These are phyloP conservation scores for Ziziphus jujuba DNA, from an alignment of 306 rosid genomes.

Conservation along the genomic window DNA sequence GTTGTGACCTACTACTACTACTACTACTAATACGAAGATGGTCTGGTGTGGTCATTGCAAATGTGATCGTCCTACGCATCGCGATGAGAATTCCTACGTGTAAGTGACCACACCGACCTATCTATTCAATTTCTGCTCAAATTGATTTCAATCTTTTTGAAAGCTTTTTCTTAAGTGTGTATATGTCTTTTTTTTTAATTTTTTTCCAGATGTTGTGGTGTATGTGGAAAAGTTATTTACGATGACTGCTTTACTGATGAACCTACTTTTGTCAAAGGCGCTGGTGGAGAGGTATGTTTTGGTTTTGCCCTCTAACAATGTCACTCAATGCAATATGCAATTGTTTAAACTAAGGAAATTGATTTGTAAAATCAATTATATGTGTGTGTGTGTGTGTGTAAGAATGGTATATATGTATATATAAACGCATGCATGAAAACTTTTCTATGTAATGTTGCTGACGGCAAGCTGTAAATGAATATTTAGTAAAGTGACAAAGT, in stretches of 20 bases:
- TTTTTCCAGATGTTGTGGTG: slow-evolving; percentile 24
- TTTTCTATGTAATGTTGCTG: no score
- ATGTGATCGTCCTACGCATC: background rate
- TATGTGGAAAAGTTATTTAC: slow-evolving; percentile 38
- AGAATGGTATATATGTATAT: background rate
- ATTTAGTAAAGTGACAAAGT: background rate
- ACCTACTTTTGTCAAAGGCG: slow-evolving; percentile 20
- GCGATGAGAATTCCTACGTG: slow-evolving; percentile 3
- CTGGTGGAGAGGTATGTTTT: slow-evolving; percentile 25
- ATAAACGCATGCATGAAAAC: background rate
- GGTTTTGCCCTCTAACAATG: background rate
- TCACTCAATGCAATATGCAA: no score
- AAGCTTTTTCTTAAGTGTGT: background rate
- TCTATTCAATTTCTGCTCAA: no score
- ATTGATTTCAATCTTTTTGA: no score
- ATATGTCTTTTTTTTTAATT: background rate
- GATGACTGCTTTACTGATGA: slow-evolving; percentile 17
- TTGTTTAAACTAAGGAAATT: background rate
- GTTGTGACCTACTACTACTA: background rate
- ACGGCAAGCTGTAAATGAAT: background rate
- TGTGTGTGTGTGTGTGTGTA: background rate
- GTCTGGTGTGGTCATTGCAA: slow-evolving; percentile 17
- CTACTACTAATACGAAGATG: background rate
- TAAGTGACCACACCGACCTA: background rate
- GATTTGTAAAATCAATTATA: background rate